Conservation (phyloP, 257 asterid species). For the Forsythia suspensa region DNA sequence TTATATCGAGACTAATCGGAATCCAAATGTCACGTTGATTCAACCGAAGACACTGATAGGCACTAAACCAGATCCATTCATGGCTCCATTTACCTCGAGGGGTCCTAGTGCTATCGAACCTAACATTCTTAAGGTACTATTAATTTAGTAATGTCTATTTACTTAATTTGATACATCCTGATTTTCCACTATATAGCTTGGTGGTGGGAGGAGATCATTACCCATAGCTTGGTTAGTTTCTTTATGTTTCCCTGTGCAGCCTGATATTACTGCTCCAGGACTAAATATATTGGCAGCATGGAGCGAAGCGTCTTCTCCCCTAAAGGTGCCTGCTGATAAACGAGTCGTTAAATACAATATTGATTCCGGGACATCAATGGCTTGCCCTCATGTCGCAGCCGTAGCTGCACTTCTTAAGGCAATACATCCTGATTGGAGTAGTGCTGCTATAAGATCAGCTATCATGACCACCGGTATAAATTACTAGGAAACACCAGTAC, state of each 20-base stretch:
- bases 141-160: neutral
- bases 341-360: conserved; percentile 35
- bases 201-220: neutral
- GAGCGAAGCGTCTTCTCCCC: conserved; percentile 37
- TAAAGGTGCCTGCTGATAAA: conserved; percentile 15
- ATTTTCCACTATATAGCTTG: neutral
- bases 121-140: conserved; percentile 43
- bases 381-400: conserved; percentile 55
- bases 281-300: conserved; percentile 34
- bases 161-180: too few species aligned
- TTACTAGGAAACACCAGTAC: too few species aligned
- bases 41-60: conserved; percentile 28
- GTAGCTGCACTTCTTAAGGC: conserved; percentile 46
- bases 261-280: conserved; percentile 35
- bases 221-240: neutral
- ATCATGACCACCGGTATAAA: conserved; percentile 42
- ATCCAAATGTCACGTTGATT: conserved; percentile 30
- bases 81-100: conserved; percentile 38
- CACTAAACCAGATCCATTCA: conserved; percentile 40
- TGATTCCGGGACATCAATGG: conserved; percentile 51
- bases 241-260: conserved; percentile 10
- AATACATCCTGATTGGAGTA: conserved; percentile 53
- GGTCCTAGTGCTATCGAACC: conserved; percentile 37
- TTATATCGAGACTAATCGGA: conserved; percentile 16
- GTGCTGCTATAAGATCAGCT: conserved; percentile 56